Evolutionary conservation across 225 moss, liverwort and hornwort genomes (phyloP), one percentile per base, ranked within the genome.

Genomic region (Polytrichum commune): DNA sequence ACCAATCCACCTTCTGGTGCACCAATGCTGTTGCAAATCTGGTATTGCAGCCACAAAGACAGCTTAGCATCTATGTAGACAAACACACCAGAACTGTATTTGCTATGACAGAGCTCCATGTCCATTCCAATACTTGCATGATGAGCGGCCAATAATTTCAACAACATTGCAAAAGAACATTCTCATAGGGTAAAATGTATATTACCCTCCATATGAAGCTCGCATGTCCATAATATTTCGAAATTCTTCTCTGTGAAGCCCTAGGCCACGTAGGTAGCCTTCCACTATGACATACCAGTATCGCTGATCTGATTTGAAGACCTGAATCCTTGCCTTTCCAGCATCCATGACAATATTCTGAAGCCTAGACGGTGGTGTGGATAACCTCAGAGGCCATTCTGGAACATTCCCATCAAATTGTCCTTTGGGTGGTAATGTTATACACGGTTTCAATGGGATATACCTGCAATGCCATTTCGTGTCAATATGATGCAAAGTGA

Each of bases 181-280:
- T 70, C 3, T 26, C 13, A 24, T 26, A 70, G 53, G 27, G 35
- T 72, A 7, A 18, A 58, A 23, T 29, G 5, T 73, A 29, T 76
- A 29, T 84, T 35, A 92, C 92, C 92, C 90, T 76, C 92, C 92
- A 65, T 80, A 75, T 74, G 77, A 72, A 71, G 92, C 84, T 46
- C 83, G 80, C 92, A 92, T 92, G 64, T 92, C 90, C 92, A 93
- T 93, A 22, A 93, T 79, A 72, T 93, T 93, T 69, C 93, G 85
- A 46, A 93, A 77, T n/a, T 84, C 69, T 54, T 84, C 85, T 72
- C 75, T 82, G 22, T 85, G 86, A 35, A 93, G 78, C 30, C 93
- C 93, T 25, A 93, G 79, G 62, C 93, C 93, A 67, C 82, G 82
- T 5, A 93, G 86, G 72, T 93, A 93, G 30, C 86, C 74, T 29